phyloP scores from a whole-genome alignment of 225 moss, liverwort and hornwort species.

The Pseudisothecium myosuroides region DNA sequence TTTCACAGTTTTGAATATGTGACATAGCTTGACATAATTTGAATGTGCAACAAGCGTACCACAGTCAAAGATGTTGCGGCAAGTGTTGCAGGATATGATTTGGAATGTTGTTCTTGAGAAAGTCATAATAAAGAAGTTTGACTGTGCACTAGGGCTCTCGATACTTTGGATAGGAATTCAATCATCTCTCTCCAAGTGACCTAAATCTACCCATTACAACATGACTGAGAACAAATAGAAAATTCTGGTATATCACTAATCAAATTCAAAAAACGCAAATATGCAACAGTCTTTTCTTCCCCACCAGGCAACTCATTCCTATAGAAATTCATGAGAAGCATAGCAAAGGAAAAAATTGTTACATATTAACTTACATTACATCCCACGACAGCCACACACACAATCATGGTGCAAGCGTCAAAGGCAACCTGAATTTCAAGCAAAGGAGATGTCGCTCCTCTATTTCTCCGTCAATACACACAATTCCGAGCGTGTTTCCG shows the following conservation, averaged over 20 bases:
- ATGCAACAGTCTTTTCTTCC: background rate
- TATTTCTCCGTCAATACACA: background rate
- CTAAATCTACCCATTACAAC: background rate
- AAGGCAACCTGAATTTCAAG: background rate
- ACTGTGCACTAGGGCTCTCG: background rate
- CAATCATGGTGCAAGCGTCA: conserved; percentile 27
- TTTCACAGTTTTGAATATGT: too few species aligned
- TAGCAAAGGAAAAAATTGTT: background rate
- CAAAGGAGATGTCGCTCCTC: background rate
- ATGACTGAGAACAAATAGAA: background rate
- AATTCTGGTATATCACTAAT: background rate
- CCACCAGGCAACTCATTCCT: background rate
- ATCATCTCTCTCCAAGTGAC: background rate
- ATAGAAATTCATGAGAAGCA: background rate
- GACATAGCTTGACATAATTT: background rate
- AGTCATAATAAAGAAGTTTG: background rate
- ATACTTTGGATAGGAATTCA: background rate
- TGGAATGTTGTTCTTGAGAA: background rate
- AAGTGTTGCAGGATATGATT: background rate
- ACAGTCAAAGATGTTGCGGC: background rate
- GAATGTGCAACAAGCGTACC: background rate
- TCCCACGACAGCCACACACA: conserved; percentile 62
- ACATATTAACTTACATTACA: conserved; percentile 19
- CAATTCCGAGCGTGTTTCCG: background rate
- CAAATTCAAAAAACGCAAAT: background rate